Evolutionary conservation across 805 yeast species (phyloP), one percentile per base, ranked within the genome.

Genomic region (Ascoidea asiatica): DNA sequence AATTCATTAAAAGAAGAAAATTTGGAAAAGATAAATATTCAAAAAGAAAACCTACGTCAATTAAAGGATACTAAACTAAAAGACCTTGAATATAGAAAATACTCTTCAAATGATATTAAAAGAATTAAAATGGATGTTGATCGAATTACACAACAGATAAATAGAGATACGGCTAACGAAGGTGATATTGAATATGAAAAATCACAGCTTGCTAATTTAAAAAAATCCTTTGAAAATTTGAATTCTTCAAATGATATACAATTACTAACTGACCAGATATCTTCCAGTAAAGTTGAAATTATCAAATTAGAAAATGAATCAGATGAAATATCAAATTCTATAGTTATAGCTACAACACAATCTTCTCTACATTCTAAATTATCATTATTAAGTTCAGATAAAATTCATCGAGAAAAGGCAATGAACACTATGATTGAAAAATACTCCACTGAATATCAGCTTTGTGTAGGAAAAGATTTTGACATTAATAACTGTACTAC

Each of bases 351-450:
- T 3, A 79, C 74, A 51, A 69, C 71, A 52, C 81, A 75, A 53
- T 65, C 82, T 1, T 88, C 79, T 42, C 52, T 69, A 2, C 64
- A 73, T 48, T 81, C 86, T 0, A 76, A 73, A 49, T 53, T 77
- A 3, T 64, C 69, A 0, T 53, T 78, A 17, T 50, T 73, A 29
- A 54, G 56, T 19, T 77, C 72, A 29, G 67, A 72, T 8, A 51
- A 57, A 2, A 53, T 46, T 1, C 54, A 61, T 37, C 67, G 63
- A 40, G 51, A 53, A 13, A 50, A 50, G 4, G 61, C 63, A 1
- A 42, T 66, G 5, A 44, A 54, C 0, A 59, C 62, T 15, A 48
- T 69, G 5, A 41, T 60, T 1, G 54, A 53, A 0, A 48, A 55
- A 1, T 56, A 63, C 37, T 41, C 50, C 2, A 49, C 46, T 0